A percentile compares a stretch with the other conserved stretches of the same genome.
phyloP scores from a whole-genome alignment of 805 yeast genomes.

The Candida vaughaniae region DNA sequence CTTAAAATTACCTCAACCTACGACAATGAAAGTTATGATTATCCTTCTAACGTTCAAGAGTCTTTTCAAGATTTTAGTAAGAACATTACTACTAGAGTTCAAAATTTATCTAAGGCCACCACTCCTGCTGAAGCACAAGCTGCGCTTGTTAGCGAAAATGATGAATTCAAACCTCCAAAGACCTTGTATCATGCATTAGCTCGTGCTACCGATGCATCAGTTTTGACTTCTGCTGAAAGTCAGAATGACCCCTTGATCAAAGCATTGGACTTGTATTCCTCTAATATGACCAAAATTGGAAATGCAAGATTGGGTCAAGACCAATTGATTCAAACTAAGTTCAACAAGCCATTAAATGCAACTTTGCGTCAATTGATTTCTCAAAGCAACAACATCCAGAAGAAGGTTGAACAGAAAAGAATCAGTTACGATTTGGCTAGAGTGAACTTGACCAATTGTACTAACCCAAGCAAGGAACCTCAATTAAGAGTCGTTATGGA shows the following conservation, averaged over 20 bases:
- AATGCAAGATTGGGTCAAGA: conserved; percentile 84
- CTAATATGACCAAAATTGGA: conserved; percentile 71
- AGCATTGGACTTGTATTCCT: conserved; percentile 65
- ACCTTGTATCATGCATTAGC: conserved; percentile 81
- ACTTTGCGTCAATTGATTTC: conserved; percentile 60
- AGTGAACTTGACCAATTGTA: conserved; percentile 37
- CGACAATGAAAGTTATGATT: conserved; percentile 79
- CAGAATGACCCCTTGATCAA: conserved; percentile 52
- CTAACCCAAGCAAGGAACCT: conserved; percentile 58
- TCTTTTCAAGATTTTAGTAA: conserved; percentile 73
- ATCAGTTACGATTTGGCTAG: conserved; percentile 79
- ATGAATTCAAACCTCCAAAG: conserved; percentile 62
- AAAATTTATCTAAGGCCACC: conserved; percentile 67
- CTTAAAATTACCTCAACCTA: conserved; percentile 49
- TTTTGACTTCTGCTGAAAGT: conserved; percentile 33
- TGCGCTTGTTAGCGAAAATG: conserved; percentile 46
- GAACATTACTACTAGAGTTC: conserved; percentile 60
- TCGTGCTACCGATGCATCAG: conserved; percentile 64
- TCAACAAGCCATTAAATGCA: conserved; percentile 64
- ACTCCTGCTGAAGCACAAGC: conserved; percentile 83
- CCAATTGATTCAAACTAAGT: conserved; percentile 63
- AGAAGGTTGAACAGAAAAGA: conserved; percentile 74
- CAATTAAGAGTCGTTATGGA: conserved; percentile 75
- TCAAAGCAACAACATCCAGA: conserved; percentile 67
- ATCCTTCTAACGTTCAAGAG: conserved; percentile 74